These are phyloP conservation scores for Trypanosoma conorhini DNA, from an alignment of 208 protist genomes.

Conservation along the genomic window DNA sequence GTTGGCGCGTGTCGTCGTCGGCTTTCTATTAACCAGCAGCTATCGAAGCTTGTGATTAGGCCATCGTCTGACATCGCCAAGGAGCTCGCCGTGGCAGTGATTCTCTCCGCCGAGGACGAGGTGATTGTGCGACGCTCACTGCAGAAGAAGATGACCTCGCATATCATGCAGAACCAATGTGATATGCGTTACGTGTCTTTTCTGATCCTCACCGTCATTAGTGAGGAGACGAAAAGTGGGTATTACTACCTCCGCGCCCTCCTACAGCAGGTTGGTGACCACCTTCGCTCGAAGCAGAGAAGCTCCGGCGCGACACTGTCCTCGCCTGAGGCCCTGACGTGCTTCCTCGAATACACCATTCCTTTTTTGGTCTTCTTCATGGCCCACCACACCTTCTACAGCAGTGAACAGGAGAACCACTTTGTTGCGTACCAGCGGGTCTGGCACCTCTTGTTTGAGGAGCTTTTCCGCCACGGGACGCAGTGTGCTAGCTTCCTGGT, in stretches of 20 bases:
- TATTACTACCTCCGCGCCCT: slow-evolving; percentile 51
- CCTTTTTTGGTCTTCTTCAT: slow-evolving; percentile 83
- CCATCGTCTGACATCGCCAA: slow-evolving; percentile 49
- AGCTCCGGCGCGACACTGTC: slow-evolving; percentile 39
- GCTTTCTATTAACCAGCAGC: slow-evolving; percentile 55
- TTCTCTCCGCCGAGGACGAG: slow-evolving; percentile 71
- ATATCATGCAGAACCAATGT: slow-evolving; percentile 29
- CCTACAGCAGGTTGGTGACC: slow-evolving; percentile 48
- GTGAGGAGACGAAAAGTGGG: slow-evolving; percentile 50
- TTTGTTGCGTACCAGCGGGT: slow-evolving; percentile 80
- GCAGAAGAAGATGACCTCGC: slow-evolving; percentile 51
- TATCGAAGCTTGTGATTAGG: slow-evolving; percentile 49
- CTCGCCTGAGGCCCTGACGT: slow-evolving; percentile 47
- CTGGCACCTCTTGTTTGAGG: slow-evolving; percentile 79
- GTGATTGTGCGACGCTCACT: slow-evolving; percentile 46
- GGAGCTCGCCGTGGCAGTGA: slow-evolving; percentile 62
- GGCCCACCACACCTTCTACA: slow-evolving; percentile 75
- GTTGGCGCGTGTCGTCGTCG: slow-evolving; percentile 30
- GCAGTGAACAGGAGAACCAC: slow-evolving; percentile 40
- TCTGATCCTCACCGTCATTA: slow-evolving; percentile 71
- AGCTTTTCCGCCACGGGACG: slow-evolving; percentile 68
- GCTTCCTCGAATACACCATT: slow-evolving; percentile 79
- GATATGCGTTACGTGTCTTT: slow-evolving; percentile 77
- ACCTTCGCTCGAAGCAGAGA: slow-evolving; percentile 43
- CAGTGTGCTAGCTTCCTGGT: slow-evolving; percentile 70